Evolutionary conservation across 2,329 filamentous ascomycete species (phyloP).

Genomic region (Fusarium sp.): DNA sequence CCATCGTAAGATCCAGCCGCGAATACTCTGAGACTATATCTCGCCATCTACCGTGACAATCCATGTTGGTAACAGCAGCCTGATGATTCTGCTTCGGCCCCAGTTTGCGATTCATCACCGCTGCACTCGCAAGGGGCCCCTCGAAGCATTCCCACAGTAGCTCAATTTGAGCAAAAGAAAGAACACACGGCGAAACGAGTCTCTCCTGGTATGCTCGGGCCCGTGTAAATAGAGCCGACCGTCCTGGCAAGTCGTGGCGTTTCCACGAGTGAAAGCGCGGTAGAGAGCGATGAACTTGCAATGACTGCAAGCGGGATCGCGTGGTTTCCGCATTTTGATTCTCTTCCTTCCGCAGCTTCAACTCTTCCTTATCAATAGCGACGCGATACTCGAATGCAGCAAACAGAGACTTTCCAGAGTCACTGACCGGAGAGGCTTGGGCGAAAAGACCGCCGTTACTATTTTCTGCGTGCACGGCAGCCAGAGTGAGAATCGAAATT

Average conservation of each 20-base stretch:
- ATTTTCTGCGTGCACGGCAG: not conserved
- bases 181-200: no score
- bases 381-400: not conserved
- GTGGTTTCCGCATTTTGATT: not conserved
- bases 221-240: not conserved
- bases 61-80: not conserved
- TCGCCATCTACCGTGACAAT: not conserved
- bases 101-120: not conserved
- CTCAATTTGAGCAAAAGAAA: no score
- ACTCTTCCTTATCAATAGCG: not conserved
- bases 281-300: not conserved
- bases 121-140: slow-evolving; percentile 1
- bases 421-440: not conserved
- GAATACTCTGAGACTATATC: not conserved
- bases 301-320: not conserved
- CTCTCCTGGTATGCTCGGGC: slow-evolving; percentile 8
- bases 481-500: slow-evolving; percentile 5
- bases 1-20: not conserved
- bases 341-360: not conserved
- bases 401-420: not conserved
- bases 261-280: not conserved
- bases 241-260: not conserved
- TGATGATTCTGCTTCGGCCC: not conserved
- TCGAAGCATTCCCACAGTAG: slow-evolving; percentile 8
- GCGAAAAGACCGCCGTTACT: not conserved